Evolutionary conservation across 1,284 basidiomycete genomes (phyloP).

Genomic region (Ceratobasidium sp.): DNA sequence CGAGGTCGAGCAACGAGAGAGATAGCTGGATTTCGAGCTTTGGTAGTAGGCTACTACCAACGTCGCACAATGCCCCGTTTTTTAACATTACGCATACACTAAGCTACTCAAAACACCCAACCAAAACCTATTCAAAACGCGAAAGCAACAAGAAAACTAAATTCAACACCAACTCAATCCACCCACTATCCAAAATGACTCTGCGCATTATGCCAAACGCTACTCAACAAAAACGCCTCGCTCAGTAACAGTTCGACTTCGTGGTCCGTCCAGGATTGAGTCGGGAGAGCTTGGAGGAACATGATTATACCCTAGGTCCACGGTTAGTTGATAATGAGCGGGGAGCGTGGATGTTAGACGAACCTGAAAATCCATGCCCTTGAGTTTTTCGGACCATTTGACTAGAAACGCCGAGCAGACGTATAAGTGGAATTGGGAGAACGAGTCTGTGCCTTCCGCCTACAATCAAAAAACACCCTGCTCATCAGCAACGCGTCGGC

Average conservation of each 20-base stretch:
- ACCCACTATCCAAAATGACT: conserved; percentile 75
- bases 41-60: too few species aligned
- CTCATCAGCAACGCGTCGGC: not conserved
- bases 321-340: not conserved
- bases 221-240: conserved; percentile 95
- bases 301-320: conserved; percentile 91
- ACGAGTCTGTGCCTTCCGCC: conserved; percentile 95
- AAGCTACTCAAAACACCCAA: too few species aligned
- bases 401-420: conserved; percentile 96
- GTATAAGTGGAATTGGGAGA: conserved; percentile 96
- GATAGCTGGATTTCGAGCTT: too few species aligned
- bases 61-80: too few species aligned
- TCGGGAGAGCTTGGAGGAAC: conserved; percentile 97
- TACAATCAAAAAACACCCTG: not conserved
- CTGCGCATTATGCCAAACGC: conserved; percentile 93
- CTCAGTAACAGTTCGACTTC: conserved; percentile 95
- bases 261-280: conserved; percentile 94
- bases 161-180: too few species aligned
- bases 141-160: too few species aligned
- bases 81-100: too few species aligned
- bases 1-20: too few species aligned
- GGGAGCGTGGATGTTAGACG: conserved; percentile 49
- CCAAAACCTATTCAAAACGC: too few species aligned
- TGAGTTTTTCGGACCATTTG: conserved; percentile 89
- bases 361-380: conserved; percentile 97